Evolutionary conservation across 345 rosid species (phyloP), one percentile per base, ranked within the genome.

Genomic region (Sonneratia caseolaris): DNA sequence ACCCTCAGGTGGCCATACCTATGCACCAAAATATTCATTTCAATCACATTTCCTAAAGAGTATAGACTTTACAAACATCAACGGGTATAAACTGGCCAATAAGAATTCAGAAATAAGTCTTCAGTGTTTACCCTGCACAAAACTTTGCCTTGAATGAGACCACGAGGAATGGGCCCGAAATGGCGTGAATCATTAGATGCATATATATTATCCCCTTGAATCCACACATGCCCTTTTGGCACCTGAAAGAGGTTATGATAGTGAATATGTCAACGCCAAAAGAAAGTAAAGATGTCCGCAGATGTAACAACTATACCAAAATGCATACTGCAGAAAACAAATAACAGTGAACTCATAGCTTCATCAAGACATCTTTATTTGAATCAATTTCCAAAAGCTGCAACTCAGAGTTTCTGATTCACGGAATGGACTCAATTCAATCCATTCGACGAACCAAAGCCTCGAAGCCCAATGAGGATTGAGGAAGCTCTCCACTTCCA

Each of bases 181-280:
- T 90, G 71, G 42, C 92, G 81, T 12, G 95, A 92, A 87, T 90
- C 97, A 8, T 68, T 80, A 3, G 97, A 93, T 72, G 84, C 88
- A 78, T 89, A 87, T 70, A 84, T 38, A 73, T 91, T 93, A 81
- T 93, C 98, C 43, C 97, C 97, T 73, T 93, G 96, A 74, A 93
- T 84, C 97, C 97, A 93, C 70, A 91, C 85, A 78, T 93, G 96
- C 38, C 96, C 98, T 81, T 84, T 85, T 32, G 98, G 96, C 27
- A 89, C 87, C 97, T 91, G 75, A 56, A 70, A 35, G 9, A 22
- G 32, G 49, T 13, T 24, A 70, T 53, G 21, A 18, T 19, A 22
- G 24, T 70, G 43, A 70, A 27, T 14, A 48, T 7, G 32, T 57
- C 35, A 66, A 37, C 4, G 21, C 49, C 12, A 22, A 45, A 16